Evolutionary conservation across 1,284 basidiomycete genomes (phyloP).

Genomic region (Erythrobasidium hasegawianum): DNA sequence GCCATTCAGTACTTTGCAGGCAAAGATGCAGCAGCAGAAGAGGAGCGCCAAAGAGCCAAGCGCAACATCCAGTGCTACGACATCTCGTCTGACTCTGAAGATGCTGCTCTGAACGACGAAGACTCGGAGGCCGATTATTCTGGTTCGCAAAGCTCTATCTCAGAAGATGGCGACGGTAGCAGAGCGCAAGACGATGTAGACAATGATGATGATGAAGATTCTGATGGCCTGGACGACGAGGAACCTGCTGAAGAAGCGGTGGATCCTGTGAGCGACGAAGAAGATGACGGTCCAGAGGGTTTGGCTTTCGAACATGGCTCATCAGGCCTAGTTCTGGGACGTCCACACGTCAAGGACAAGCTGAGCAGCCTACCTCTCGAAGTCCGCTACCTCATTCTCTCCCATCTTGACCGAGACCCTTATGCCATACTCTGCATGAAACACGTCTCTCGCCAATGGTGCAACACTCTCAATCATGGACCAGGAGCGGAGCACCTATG

Average conservation of each 20-base stretch:
- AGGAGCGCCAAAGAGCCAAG: no score
- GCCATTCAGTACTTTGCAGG: no score
- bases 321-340: neutral
- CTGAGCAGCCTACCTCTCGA: conserved; percentile 6
- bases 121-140: no score
- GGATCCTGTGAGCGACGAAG: neutral
- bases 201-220: neutral
- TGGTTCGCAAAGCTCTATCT: no score
- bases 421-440: neutral
- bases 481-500: neutral
- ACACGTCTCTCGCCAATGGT: conserved; percentile 9
- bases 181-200: neutral
- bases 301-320: neutral
- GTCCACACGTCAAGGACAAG: neutral
- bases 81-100: no score
- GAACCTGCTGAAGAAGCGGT: neutral
- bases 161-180: neutral
- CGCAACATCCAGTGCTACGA: no score
- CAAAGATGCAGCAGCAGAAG: no score
- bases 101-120: no score
- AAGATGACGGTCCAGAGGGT: neutral
- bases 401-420: conserved; percentile 1
- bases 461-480: conserved; percentile 12
- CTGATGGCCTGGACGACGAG: neutral
- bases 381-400: conserved; percentile 6